Conservation (phyloP, 2,329 filamentous ascomycete species). For the Elsinoe ampelina region DNA sequence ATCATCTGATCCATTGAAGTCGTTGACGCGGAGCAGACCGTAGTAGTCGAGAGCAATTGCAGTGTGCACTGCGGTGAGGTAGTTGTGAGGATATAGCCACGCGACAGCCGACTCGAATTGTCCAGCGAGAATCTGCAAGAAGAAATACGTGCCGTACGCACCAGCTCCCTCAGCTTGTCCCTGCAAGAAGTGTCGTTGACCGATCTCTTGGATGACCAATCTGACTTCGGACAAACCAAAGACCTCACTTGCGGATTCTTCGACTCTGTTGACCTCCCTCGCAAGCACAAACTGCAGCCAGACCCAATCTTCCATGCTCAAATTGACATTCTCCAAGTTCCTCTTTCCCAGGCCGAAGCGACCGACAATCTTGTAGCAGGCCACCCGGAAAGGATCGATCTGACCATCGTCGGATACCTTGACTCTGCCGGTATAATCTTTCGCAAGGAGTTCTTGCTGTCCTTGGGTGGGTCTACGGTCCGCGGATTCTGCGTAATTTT, state of each 20-base stretch:
- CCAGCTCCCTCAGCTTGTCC: slow-evolving; percentile 66
- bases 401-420: slow-evolving; percentile 78
- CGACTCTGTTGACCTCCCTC: slow-evolving; percentile 50
- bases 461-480: slow-evolving; percentile 71
- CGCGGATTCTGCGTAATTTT: slow-evolving; percentile 66
- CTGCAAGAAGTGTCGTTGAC: slow-evolving; percentile 81
- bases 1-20: slow-evolving; percentile 66
- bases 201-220: slow-evolving; percentile 75
- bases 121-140: slow-evolving; percentile 79
- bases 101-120: slow-evolving; percentile 91
- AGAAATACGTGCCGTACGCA: slow-evolving; percentile 84
- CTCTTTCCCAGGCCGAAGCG: slow-evolving; percentile 54
- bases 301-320: slow-evolving; percentile 57
- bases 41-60: slow-evolving; percentile 83
- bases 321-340: slow-evolving; percentile 48
- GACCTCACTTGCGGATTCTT: slow-evolving; percentile 53
- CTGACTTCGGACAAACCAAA: slow-evolving; percentile 62
- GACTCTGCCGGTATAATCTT: slow-evolving; percentile 77
- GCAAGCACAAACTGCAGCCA: slow-evolving; percentile 58
- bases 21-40: slow-evolving; percentile 76
- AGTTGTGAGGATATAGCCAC: slow-evolving; percentile 84
- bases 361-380: slow-evolving; percentile 95
- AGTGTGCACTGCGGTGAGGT: slow-evolving; percentile 91
- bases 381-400: slow-evolving; percentile 90
- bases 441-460: slow-evolving; percentile 77